Evolutionary conservation across 1,139 yeast species (phyloP).

Genomic region (Insectozyma bohioensis): DNA sequence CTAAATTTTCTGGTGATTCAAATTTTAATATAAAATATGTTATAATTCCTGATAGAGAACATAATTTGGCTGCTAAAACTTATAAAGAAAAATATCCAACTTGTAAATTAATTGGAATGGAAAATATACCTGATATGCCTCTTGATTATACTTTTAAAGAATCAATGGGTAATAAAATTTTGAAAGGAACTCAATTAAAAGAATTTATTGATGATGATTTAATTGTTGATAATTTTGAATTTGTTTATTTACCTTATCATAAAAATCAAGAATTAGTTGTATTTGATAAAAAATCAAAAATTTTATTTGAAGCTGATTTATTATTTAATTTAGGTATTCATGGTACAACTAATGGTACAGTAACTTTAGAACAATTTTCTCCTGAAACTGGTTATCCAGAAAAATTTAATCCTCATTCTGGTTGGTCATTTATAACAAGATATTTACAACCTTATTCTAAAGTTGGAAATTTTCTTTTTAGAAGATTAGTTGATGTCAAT

Average conservation of each 20-base stretch:
- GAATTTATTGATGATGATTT: conserved; percentile 25
- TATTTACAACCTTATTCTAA: conserved; percentile 38
- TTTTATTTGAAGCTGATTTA: conserved; percentile 57
- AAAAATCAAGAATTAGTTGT: conserved; percentile 55
- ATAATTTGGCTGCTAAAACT: conserved; percentile 54
- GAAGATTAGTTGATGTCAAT: conserved; percentile 21
- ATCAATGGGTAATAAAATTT: conserved; percentile 26
- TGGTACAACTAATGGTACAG: conserved; percentile 17
- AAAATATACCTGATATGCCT: conserved; percentile 30
- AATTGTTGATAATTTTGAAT: conserved; percentile 44
- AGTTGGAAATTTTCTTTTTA: conserved; percentile 33
- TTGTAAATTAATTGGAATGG: conserved; percentile 52
- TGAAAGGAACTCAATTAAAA: conserved; percentile 21
- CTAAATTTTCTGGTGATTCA: conserved; percentile 31
- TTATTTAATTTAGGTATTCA: conserved; percentile 46
- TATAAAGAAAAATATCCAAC: conserved; percentile 50
- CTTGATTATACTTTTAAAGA: conserved; percentile 36
- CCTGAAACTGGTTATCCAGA: conserved; percentile 44
- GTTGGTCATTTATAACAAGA: conserved; percentile 37
- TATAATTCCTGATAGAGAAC: conserved; percentile 54
- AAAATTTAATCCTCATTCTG: conserved; percentile 38
- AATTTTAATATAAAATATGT: conserved; percentile 38
- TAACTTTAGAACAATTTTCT: conserved; percentile 29
- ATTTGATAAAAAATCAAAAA: conserved; percentile 44
- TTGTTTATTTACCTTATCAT: conserved; percentile 56